Conservation (phyloP, 176 grass and related monocot genomes). For the Zea luxurians region DNA sequence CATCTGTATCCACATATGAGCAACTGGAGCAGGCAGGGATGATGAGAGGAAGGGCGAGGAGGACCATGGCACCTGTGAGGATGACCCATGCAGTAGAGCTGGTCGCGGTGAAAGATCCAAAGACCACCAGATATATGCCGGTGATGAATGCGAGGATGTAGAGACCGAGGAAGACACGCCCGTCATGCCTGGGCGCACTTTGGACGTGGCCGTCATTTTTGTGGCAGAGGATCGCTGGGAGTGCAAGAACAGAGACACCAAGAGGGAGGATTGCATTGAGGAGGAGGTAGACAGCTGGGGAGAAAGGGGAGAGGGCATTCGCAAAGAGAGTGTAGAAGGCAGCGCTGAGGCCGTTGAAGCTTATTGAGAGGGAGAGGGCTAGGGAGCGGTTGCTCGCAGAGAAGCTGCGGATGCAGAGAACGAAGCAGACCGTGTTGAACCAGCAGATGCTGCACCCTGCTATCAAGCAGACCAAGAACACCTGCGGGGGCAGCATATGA, state of each 20-base stretch:
- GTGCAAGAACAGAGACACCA: slow-evolving; percentile 49
- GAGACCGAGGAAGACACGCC: slow-evolving; percentile 60
- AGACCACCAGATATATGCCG: slow-evolving; percentile 67
- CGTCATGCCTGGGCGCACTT: slow-evolving; percentile 43
- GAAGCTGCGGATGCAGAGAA: slow-evolving; percentile 83
- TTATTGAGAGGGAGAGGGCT: slow-evolving; percentile 82
- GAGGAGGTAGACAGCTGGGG: slow-evolving; percentile 71
- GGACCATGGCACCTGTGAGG: slow-evolving; percentile 68
- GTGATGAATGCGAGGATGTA: slow-evolving; percentile 73
- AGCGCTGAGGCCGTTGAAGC: slow-evolving; percentile 88
- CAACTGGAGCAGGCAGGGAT: slow-evolving; percentile 55
- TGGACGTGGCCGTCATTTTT: slow-evolving; percentile 42
- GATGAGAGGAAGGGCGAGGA: slow-evolving; percentile 66
- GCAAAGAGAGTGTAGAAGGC: slow-evolving; percentile 74
- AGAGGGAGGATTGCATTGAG: slow-evolving; percentile 76
- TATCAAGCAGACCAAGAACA: slow-evolving; percentile 75
- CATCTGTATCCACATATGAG: slow-evolving; percentile 24
- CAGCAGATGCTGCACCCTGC: slow-evolving; percentile 94
- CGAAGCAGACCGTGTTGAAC: slow-evolving; percentile 98
- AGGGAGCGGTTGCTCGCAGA: slow-evolving; percentile 59
- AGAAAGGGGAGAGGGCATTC: slow-evolving; percentile 47
- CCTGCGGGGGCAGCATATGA: slow-evolving; percentile 37
- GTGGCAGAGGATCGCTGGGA: slow-evolving; percentile 58
- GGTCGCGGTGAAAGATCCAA: slow-evolving; percentile 55
- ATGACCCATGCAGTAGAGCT: slow-evolving; percentile 41